Evolutionary conservation across 179 eudicot genomes (phyloP).

Genomic region (Actinidia chinensis): DNA sequence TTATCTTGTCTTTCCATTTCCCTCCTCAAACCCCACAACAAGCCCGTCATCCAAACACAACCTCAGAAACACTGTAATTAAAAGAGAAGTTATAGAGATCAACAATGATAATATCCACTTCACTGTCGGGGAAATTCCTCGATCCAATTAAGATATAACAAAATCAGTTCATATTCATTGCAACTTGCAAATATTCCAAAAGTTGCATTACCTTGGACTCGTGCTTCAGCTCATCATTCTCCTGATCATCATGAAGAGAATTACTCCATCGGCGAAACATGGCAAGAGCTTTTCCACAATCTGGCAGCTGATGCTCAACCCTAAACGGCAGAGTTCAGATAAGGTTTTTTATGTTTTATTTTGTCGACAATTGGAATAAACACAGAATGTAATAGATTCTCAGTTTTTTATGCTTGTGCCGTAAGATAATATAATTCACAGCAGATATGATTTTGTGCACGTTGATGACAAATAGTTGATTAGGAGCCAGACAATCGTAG

Average conservation of each 20-base stretch:
- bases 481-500: neutral
- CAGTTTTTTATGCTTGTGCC: neutral
- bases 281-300: constrained; percentile 12
- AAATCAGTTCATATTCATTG: neutral
- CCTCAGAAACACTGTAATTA: too few relatives aligned
- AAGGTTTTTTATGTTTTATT: neutral
- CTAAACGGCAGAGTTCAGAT: neutral
- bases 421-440: neutral
- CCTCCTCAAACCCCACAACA: too few relatives aligned
- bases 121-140: neutral
- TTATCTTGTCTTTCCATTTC: too few relatives aligned
- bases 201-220: constrained; percentile 45
- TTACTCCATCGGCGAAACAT: constrained; percentile 48
- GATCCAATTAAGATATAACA: too few relatives aligned
- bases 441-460: neutral
- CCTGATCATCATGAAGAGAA: constrained; percentile 37
- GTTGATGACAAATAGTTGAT: neutral
- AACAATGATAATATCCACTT: neutral
- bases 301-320: constrained; percentile 1
- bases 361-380: neutral
- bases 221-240: constrained; percentile 26
- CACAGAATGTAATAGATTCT: neutral
- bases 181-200: neutral
- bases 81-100: too few relatives aligned
- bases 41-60: too few relatives aligned